A percentile compares a stretch with the other conserved stretches of the same genome.
Evolutionary conservation across 2,329 filamentous ascomycete species (phyloP).

Genomic region (Trichophyton simii): DNA sequence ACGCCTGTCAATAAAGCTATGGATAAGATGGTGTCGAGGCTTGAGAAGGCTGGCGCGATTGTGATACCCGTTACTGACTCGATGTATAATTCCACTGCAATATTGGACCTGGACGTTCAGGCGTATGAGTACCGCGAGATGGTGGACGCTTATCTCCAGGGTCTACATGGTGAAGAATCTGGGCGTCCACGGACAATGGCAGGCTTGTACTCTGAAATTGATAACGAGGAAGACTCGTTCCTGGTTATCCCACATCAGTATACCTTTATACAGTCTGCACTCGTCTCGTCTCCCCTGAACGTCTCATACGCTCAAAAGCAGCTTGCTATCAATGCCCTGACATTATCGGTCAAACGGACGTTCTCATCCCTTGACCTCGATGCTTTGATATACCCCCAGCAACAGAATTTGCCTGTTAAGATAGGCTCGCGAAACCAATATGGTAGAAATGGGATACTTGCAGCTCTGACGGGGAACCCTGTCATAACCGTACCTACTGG

Average conservation of each 20-base stretch:
- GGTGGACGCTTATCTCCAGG: conserved; percentile 45
- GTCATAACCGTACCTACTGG: conserved; percentile 34
- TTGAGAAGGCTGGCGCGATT: conserved; percentile 37
- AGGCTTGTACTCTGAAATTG: conserved; percentile 30
- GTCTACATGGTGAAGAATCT: conserved; percentile 13
- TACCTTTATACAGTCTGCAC: conserved; percentile 40
- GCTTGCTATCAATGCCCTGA: conserved; percentile 42
- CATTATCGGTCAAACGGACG: conserved; percentile 37
- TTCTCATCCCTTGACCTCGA: conserved; percentile 41
- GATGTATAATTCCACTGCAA: conserved; percentile 41
- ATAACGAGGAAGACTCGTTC: conserved; percentile 33
- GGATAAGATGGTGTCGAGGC: conserved; percentile 34
- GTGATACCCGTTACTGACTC: conserved; percentile 39
- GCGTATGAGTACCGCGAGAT: conserved; percentile 46
- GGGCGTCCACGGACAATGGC: conserved; percentile 25
- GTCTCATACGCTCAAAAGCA: conserved; percentile 38
- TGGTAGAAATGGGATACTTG: conserved; percentile 48
- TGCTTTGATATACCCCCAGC: conserved; percentile 52
- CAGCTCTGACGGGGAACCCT: conserved; percentile 41
- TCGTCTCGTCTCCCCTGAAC: conserved; percentile 42
- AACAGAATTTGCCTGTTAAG: conserved; percentile 50
- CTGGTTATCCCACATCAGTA: conserved; percentile 50
- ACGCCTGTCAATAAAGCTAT: conserved; percentile 46
- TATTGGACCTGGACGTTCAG: conserved; percentile 47
- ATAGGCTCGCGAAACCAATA: conserved; percentile 45